Conservation (phyloP, 306 rosid genomes). For the Castanea mollissima region DNA sequence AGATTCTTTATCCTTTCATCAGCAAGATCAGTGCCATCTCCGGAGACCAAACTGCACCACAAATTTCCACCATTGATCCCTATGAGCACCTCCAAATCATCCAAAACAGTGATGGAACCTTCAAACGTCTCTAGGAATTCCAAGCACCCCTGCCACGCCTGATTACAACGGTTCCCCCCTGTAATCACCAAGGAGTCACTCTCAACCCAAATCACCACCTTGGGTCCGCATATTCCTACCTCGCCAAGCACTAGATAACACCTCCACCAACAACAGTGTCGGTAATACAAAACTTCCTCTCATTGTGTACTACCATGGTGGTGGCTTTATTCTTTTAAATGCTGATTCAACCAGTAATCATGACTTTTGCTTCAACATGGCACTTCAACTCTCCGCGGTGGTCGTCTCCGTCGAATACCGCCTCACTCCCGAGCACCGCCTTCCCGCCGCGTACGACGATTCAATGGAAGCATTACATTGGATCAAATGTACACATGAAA, state of each 20-base stretch:
- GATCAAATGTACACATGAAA: constrained; percentile 21
- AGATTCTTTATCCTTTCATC: background rate
- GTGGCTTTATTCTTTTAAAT: constrained; percentile 39
- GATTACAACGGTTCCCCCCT: background rate
- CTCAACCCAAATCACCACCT: constrained; percentile 43
- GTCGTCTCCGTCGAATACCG: constrained; percentile 37
- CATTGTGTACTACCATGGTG: constrained; percentile 42
- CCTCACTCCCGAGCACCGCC: constrained; percentile 33
- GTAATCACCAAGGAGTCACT: constrained; percentile 47
- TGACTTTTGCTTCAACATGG: constrained; percentile 32
- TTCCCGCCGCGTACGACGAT: constrained; percentile 45
- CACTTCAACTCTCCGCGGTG: constrained; percentile 17
- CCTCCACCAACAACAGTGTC: background rate
- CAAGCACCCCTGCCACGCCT: constrained; percentile 15
- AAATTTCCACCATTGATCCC: background rate
- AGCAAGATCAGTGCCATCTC: constrained; percentile 8
- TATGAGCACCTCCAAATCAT: background rate
- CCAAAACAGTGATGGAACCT: constrained; percentile 22
- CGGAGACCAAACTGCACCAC: background rate
- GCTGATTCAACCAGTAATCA: constrained; percentile 29
- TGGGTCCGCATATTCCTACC: constrained; percentile 48
- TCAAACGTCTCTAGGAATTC: constrained; percentile 13
- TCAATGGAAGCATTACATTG: constrained; percentile 37
- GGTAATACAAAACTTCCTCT: constrained; percentile 31
- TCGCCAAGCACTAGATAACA: constrained; percentile 14